A percentile compares a stretch with the other conserved stretches of the same genome.
These are phyloP conservation scores for Cotoneaster glaucophyllus DNA, from an alignment of 306 rosid genomes.

Conservation along the genomic window DNA sequence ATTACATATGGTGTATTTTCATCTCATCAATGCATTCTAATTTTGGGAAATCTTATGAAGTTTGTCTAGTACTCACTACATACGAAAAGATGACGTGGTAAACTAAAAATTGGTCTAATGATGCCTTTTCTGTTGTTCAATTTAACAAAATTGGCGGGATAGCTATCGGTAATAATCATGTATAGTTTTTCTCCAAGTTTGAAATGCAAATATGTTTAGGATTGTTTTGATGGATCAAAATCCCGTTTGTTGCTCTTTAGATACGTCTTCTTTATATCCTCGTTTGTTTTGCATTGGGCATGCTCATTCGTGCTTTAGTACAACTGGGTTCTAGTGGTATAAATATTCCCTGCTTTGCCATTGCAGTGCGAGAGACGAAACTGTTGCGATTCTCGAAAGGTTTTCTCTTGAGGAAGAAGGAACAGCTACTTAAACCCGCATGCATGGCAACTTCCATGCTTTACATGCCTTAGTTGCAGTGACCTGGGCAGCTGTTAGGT, in stretches of 20 bases:
- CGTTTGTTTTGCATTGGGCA: neutral
- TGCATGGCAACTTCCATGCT: neutral
- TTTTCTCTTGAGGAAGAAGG: slow-evolving; percentile 42
- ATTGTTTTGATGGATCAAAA: neutral
- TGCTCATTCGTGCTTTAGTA: neutral
- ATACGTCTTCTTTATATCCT: neutral
- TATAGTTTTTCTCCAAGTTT: neutral
- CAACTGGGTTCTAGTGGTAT: neutral
- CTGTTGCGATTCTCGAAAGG: slow-evolving; percentile 52
- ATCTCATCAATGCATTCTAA: neutral
- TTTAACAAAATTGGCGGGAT: neutral
- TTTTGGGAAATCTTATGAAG: no score
- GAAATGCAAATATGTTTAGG: neutral
- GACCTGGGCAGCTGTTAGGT: neutral
- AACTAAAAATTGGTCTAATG: neutral
- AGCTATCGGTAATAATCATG: neutral
- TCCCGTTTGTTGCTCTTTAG: neutral
- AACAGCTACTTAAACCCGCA: slow-evolving; percentile 17
- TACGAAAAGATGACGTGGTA: neutral
- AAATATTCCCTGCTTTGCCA: slow-evolving; percentile 9
- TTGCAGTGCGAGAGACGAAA: slow-evolving; percentile 67
- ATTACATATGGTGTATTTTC: neutral
- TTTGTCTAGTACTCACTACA: neutral
- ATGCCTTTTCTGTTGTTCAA: no score
- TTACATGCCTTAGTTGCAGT: neutral